phyloP scores from a whole-genome alignment of 805 yeast genomes.

The Myxozyma nipponensis region DNA sequence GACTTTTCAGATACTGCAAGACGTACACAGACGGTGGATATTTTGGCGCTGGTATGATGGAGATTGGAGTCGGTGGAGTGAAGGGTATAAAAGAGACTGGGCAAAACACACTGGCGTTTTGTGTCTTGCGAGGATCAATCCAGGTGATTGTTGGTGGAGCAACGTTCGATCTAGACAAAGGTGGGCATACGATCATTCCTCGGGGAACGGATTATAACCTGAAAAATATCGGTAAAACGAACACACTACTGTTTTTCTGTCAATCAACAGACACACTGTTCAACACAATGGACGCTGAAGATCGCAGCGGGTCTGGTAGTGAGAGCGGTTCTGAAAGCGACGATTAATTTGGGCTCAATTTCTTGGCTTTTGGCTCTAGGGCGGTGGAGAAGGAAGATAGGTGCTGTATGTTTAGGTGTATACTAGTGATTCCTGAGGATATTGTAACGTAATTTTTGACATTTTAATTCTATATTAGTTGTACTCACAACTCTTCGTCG shows the following conservation, averaged over 20 bases:
- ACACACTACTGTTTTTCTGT: constrained; percentile 69
- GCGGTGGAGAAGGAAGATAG: not conserved
- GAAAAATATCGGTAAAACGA: constrained; percentile 48
- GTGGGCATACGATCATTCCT: constrained; percentile 80
- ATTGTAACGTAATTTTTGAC: not conserved
- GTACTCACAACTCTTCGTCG: constrained; percentile 19
- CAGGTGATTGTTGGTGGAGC: constrained; percentile 62
- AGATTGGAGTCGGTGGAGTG: constrained; percentile 57
- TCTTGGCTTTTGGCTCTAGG: constrained; percentile 5
- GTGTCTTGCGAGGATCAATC: constrained; percentile 64
- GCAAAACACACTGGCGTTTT: constrained; percentile 67
- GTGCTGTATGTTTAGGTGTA: not conserved
- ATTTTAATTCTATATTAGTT: not conserved
- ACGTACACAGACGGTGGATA: constrained; percentile 33
- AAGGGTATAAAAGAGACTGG: constrained; percentile 61
- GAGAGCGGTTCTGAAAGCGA: not conserved
- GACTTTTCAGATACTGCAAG: constrained; percentile 23
- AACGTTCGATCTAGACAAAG: constrained; percentile 58
- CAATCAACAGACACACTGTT: constrained; percentile 48
- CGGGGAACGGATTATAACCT: constrained; percentile 64
- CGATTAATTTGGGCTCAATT: constrained; percentile 6
- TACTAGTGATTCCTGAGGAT: not conserved
- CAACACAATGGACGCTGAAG: not conserved
- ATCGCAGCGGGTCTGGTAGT: too few relatives aligned
- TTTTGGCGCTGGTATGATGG: constrained; percentile 70